phyloP scores from a whole-genome alignment of 371 early-diverging fungal genomes.

The Dichotomocladium elegans region DNA sequence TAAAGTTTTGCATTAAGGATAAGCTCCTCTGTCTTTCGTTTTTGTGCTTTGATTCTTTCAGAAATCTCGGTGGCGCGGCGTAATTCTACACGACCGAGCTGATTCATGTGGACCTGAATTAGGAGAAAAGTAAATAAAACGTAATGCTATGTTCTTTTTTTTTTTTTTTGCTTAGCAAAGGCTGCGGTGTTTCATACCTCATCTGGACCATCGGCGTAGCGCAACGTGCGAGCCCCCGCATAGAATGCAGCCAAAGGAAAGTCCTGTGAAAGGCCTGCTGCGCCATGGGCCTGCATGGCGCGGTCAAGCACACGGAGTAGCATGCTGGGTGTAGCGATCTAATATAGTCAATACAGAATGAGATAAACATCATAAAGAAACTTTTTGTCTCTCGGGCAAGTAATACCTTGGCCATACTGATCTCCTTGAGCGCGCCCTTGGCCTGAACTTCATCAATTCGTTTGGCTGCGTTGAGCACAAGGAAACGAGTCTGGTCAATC shows the following conservation, averaged over 20 bases:
- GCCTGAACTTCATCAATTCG: constrained; percentile 85
- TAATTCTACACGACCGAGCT: constrained; percentile 44
- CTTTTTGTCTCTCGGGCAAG: too few relatives aligned
- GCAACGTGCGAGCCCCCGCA: constrained; percentile 79
- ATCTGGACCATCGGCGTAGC: constrained; percentile 84
- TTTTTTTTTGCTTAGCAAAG: too few relatives aligned
- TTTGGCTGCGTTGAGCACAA: constrained; percentile 88
- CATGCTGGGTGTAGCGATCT: constrained; percentile 74
- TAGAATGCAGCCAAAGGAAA: constrained; percentile 82
- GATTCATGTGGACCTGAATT: constrained; percentile 18
- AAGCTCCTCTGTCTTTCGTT: constrained; percentile 19
- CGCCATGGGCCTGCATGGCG: constrained; percentile 93
- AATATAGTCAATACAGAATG: too few relatives aligned
- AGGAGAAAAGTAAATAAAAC: neutral
- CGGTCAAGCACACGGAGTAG: constrained; percentile 72
- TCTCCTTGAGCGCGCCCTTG: constrained; percentile 87
- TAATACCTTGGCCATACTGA: constrained; percentile 90
- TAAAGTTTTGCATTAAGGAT: neutral
- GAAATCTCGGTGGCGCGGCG: constrained; percentile 37
- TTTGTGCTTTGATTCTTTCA: constrained; percentile 24
- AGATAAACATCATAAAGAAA: neutral
- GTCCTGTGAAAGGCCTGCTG: constrained; percentile 88
- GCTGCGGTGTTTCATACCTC: constrained; percentile 12
- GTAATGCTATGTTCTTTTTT: too few relatives aligned
- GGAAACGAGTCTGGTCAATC: constrained; percentile 84